phyloP scores from a whole-genome alignment of 257 asterid genomes.

The Penstemon eatonii region DNA sequence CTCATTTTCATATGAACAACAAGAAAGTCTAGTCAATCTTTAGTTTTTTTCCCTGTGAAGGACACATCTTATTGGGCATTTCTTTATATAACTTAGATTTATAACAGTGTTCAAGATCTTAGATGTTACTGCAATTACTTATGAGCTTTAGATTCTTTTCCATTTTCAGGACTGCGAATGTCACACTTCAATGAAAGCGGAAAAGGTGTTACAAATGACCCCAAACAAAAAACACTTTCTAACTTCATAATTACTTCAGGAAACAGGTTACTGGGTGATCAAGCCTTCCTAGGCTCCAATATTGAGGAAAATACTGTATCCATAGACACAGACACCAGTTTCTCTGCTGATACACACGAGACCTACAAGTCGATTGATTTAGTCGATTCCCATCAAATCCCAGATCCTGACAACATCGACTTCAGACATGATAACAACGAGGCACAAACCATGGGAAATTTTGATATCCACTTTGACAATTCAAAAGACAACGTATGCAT shows the following conservation, averaged over 20 bases:
- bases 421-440: conserved; percentile 22
- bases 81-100: neutral
- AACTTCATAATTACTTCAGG: conserved; percentile 48
- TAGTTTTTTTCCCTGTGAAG: neutral
- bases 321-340: conserved; percentile 28
- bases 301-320: conserved; percentile 37
- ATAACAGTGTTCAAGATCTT: neutral
- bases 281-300: conserved; percentile 33
- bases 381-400: conserved; percentile 30
- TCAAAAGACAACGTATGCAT: conserved; percentile 36
- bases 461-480: conserved; percentile 30
- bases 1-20: neutral
- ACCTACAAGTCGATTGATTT: conserved; percentile 39
- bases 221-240: conserved; percentile 78
- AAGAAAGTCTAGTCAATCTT: neutral
- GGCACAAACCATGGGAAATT: conserved; percentile 32
- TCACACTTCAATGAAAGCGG: conserved; percentile 72
- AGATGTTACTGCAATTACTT: no score
- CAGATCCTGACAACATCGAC: conserved; percentile 33
- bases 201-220: conserved; percentile 55
- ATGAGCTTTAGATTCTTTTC: conserved; percentile 21
- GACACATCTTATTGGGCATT: neutral
- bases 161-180: conserved; percentile 71
- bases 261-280: conserved; percentile 32
- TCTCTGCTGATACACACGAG: conserved; percentile 34